These are phyloP conservation scores for Tremella fuciformis DNA, from an alignment of 768 basidiomycete species.

Conservation along the genomic window DNA sequence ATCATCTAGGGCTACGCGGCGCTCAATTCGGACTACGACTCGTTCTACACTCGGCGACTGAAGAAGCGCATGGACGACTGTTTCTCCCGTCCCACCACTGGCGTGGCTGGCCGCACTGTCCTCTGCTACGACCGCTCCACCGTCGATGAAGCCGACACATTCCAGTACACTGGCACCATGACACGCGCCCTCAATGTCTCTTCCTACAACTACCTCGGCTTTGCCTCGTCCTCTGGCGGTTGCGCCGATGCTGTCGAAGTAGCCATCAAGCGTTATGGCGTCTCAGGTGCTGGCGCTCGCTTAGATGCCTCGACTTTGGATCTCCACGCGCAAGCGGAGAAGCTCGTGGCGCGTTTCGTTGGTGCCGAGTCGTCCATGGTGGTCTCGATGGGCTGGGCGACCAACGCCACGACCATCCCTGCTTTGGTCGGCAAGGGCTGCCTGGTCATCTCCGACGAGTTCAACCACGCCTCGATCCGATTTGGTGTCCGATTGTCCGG, in stretches of 20 bases:
- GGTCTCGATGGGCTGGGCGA: constrained; percentile 68
- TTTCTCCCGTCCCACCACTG: constrained; percentile 86
- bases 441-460: constrained; percentile 92
- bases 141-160: constrained; percentile 73
- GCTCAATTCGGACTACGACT: constrained; percentile 96
- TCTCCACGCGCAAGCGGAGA: constrained; percentile 74
- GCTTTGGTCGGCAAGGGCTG: constrained; percentile 86
- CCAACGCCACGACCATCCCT: constrained; percentile 71
- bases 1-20: constrained; percentile 81
- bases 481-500: constrained; percentile 86
- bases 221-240: constrained; percentile 86
- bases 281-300: constrained; percentile 71
- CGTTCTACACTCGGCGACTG: constrained; percentile 95
- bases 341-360: constrained; percentile 82
- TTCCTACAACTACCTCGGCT: constrained; percentile 98
- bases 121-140: constrained; percentile 78
- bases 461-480: constrained; percentile 93
- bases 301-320: constrained; percentile 84
- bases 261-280: constrained; percentile 72
- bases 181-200: constrained; percentile 94
- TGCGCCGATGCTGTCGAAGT: constrained; percentile 94
- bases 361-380: constrained; percentile 88
- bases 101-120: constrained; percentile 92
- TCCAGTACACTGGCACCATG: constrained; percentile 65
- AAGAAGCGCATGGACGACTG: constrained; percentile 94